These are phyloP conservation scores for Euphorbia lathyris DNA, from an alignment of 345 rosid species.

Conservation along the genomic window DNA sequence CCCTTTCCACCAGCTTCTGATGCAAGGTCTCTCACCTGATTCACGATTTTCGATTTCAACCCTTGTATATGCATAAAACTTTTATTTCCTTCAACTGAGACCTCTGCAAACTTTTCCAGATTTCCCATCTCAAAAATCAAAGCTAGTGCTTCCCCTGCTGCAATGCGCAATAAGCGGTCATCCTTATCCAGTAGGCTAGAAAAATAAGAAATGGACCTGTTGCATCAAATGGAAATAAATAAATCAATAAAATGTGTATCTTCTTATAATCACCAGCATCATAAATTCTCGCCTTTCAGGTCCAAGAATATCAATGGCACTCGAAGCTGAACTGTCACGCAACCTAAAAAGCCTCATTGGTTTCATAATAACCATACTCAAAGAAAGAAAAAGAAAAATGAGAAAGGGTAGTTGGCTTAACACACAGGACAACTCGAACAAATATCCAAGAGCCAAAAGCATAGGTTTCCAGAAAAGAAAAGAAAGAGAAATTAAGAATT, in stretches of 20 bases:
- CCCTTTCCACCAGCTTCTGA: slow-evolving; percentile 95
- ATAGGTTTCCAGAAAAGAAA: not conserved
- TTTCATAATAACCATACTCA: not conserved
- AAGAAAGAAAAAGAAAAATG: not conserved
- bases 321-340: not conserved
- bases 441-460: not conserved
- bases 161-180: slow-evolving; percentile 84
- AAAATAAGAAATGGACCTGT: slow-evolving; percentile 65
- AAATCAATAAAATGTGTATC: not conserved
- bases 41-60: slow-evolving; percentile 53
- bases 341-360: not conserved
- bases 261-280: not conserved
- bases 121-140: slow-evolving; percentile 67
- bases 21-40: slow-evolving; percentile 72
- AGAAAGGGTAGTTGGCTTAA: not conserved
- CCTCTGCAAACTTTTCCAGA: slow-evolving; percentile 61
- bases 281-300: not conserved
- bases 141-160: slow-evolving; percentile 93
- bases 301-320: not conserved
- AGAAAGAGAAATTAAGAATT: not conserved
- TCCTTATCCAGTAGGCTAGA: slow-evolving; percentile 75
- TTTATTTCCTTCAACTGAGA: slow-evolving; percentile 48
- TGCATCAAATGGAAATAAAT: slow-evolving; percentile 25
- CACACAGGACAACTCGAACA: not conserved
- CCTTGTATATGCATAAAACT: slow-evolving; percentile 55